Conservation (phyloP, 345 rosid genomes). For the Euclidium syriacum region DNA sequence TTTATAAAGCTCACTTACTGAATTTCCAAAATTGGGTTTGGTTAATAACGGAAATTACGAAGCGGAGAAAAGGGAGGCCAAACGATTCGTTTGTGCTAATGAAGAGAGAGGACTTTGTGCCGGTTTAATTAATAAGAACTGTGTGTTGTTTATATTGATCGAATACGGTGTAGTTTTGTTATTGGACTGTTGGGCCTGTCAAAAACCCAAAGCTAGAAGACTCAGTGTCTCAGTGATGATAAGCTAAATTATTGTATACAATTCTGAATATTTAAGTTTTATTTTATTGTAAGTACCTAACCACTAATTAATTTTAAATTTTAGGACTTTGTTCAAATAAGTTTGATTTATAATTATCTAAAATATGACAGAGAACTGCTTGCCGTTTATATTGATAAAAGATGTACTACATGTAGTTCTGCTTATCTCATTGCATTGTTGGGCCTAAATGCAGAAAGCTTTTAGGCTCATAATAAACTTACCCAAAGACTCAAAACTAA, state of each 20-base stretch:
- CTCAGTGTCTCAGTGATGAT: no score
- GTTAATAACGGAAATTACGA: conserved; percentile 13
- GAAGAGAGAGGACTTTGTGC: not conserved
- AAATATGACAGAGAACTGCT: no score
- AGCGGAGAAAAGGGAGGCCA: not conserved
- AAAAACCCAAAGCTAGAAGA: no score
- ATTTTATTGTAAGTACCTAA: no score
- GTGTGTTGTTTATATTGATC: not conserved
- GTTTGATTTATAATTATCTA: no score
- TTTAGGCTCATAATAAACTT: not conserved
- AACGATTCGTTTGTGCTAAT: not conserved
- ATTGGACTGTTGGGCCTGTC: not conserved
- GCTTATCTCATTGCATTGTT: not conserved
- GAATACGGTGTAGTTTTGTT: conserved; percentile 1
- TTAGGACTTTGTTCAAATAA: no score
- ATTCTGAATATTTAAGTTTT: no score
- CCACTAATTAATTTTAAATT: no score
- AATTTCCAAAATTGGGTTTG: conserved; percentile 26
- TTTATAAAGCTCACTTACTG: conserved; percentile 14
- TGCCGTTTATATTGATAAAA: no score
- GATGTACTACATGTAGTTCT: no score
- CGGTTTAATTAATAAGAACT: not conserved
- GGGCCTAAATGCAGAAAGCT: not conserved
- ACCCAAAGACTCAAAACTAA: not conserved
- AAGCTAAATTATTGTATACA: no score